phyloP scores from a whole-genome alignment of 2,329 filamentous ascomycete genomes.

The Meredithiella fracta region DNA sequence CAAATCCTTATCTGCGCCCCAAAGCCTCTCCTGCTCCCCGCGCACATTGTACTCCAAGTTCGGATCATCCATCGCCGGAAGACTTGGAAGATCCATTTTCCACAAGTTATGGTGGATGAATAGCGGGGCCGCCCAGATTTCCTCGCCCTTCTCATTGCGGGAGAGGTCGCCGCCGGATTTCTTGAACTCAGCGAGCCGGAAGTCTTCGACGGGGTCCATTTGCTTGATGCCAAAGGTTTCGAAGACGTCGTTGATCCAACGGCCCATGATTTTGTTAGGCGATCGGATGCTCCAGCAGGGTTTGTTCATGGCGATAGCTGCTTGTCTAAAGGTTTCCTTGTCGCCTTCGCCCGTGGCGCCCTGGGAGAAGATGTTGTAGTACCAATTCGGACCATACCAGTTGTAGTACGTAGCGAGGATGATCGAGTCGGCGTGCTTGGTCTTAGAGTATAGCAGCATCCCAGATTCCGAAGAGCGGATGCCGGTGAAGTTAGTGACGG shows the following conservation, averaged over 20 bases:
- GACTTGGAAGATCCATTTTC: slow-evolving; percentile 22
- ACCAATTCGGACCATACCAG: slow-evolving; percentile 34
- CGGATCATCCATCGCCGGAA: slow-evolving; percentile 14
- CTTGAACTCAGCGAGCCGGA: slow-evolving; percentile 16
- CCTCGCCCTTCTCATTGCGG: slow-evolving; percentile 14
- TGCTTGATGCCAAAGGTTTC: slow-evolving; percentile 20
- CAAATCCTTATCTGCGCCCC: slow-evolving; percentile 6
- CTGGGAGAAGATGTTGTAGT: slow-evolving; percentile 32
- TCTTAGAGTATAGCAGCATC: slow-evolving; percentile 32
- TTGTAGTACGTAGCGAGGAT: slow-evolving; percentile 39
- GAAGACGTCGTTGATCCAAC: slow-evolving; percentile 19
- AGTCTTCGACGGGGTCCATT: slow-evolving; percentile 21
- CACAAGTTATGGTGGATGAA: slow-evolving; percentile 25
- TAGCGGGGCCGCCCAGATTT: slow-evolving; percentile 17
- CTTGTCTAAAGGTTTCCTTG: slow-evolving; percentile 32
- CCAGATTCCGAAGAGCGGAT: slow-evolving; percentile 30
- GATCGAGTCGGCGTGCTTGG: slow-evolving; percentile 28
- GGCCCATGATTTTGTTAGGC: slow-evolving; percentile 20
- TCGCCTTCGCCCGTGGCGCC: slow-evolving; percentile 28
- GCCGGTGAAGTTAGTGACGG: slow-evolving; percentile 20
- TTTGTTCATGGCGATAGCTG: slow-evolving; percentile 25
- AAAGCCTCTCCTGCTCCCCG: slow-evolving; percentile 8
- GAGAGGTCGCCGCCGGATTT: slow-evolving; percentile 12
- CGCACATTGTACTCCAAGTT: background rate
- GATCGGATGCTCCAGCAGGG: slow-evolving; percentile 26